Evolutionary conservation across 2,329 filamentous ascomycete genomes (phyloP).

Genomic region (Cladosporium velox): DNA sequence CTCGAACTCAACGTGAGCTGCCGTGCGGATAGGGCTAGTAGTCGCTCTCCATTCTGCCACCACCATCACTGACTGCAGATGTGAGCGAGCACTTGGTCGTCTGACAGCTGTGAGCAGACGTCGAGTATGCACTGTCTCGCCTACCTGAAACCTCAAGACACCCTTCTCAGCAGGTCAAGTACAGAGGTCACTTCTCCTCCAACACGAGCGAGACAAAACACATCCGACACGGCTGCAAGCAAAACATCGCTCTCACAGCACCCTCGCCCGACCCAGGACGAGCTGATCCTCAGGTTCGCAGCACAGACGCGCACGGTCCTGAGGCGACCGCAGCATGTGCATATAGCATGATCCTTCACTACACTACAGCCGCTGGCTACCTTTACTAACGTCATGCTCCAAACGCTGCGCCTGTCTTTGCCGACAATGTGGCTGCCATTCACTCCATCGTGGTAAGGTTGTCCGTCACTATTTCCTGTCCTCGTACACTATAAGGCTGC

Average conservation of each 20-base stretch:
- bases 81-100: not conserved
- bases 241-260: not conserved
- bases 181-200: not conserved
- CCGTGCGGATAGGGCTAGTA: not conserved
- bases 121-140: slow-evolving; percentile 3
- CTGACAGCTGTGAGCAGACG: not conserved
- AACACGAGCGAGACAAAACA: not conserved
- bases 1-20: not conserved
- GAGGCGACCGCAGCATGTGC: slow-evolving; percentile 4
- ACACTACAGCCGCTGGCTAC: not conserved
- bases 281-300: slow-evolving; percentile 11
- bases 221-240: not conserved
- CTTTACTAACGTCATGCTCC: slow-evolving; percentile 12
- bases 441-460: slow-evolving; percentile 1
- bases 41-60: not conserved
- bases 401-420: slow-evolving; percentile 15
- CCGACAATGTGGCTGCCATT: slow-evolving; percentile 5
- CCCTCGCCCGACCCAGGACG: not conserved
- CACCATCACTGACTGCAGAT: not conserved
- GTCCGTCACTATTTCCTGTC: slow-evolving; percentile 3
- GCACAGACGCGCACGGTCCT: slow-evolving; percentile 7
- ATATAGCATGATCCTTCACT: slow-evolving; percentile 13
- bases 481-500: slow-evolving; percentile 15
- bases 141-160: slow-evolving; percentile 1
- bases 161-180: not conserved